A percentile compares a stretch with the other conserved stretches of the same genome.
phyloP scores from a whole-genome alignment of 768 basidiomycete species.

The Collybiopsis luxurians region DNA sequence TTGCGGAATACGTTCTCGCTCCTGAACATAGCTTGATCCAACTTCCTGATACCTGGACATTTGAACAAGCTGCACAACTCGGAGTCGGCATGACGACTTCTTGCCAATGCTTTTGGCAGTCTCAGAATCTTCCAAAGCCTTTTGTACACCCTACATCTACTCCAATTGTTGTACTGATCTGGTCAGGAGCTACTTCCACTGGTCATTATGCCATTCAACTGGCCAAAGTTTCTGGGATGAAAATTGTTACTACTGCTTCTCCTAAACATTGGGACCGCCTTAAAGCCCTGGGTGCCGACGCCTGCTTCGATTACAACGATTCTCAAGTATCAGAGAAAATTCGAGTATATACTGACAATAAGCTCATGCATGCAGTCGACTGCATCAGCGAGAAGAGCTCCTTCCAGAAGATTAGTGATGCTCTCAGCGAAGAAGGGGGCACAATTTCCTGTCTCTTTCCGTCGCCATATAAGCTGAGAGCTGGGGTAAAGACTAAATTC shows the following conservation, averaged over 20 bases:
- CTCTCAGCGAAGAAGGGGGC: conserved; percentile 6
- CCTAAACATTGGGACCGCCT: conserved; percentile 27
- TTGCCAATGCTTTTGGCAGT: conserved; percentile 8
- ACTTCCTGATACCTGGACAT: conserved; percentile 4
- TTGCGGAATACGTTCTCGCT: conserved; percentile 9
- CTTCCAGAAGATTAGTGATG: conserved; percentile 1
- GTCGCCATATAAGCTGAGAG: neutral
- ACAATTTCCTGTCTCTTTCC: neutral
- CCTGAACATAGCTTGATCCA: neutral
- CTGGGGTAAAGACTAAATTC: neutral
- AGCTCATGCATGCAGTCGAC: conserved; percentile 4
- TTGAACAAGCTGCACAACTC: conserved; percentile 8
- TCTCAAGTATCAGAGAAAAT: conserved; percentile 14
- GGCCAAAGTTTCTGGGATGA: conserved; percentile 27
- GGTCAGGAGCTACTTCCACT: conserved; percentile 24
- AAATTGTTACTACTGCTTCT: conserved; percentile 30
- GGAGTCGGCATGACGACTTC: conserved; percentile 4
- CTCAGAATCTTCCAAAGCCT: conserved; percentile 3
- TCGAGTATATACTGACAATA: conserved; percentile 7
- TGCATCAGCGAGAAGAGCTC: conserved; percentile 5
- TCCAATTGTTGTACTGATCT: conserved; percentile 19
- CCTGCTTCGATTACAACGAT: conserved; percentile 27
- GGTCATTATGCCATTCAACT: conserved; percentile 28
- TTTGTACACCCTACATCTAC: neutral
- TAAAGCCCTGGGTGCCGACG: conserved; percentile 30